Percentiles rank a stretch among this genome's conserved stretches.
Conservation (phyloP, 441 rosid species). For the Pelargonium myrrhifolium region DNA sequence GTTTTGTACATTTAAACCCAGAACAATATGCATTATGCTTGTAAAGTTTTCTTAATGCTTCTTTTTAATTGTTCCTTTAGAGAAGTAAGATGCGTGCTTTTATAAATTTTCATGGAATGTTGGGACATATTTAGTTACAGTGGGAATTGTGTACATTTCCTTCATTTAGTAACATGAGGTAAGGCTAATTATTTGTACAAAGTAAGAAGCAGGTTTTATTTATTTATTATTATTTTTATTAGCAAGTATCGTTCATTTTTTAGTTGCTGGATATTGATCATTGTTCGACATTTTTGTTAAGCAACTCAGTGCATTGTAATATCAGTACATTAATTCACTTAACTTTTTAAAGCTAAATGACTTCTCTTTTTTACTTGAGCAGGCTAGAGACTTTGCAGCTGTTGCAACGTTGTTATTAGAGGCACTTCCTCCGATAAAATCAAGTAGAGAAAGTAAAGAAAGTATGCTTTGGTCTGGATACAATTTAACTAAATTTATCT, state of each 20-base stretch:
- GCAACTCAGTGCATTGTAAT: not conserved
- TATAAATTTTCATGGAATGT: too few relatives aligned
- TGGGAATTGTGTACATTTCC: too few relatives aligned
- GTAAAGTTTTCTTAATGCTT: too few relatives aligned
- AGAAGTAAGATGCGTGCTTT: too few relatives aligned
- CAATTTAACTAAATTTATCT: slow-evolving; percentile 7
- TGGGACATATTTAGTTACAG: too few relatives aligned
- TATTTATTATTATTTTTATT: too few relatives aligned
- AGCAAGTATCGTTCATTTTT: slow-evolving; percentile 1
- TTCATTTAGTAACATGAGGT: too few relatives aligned
- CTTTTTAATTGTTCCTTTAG: too few relatives aligned
- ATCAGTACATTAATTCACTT: not conserved
- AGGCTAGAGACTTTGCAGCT: slow-evolving; percentile 80
- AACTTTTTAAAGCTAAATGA: slow-evolving; percentile 23
- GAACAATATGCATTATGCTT: too few relatives aligned
- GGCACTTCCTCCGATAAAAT: slow-evolving; percentile 66
- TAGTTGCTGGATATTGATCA: slow-evolving; percentile 1
- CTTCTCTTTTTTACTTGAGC: slow-evolving; percentile 19
- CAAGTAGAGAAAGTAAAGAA: slow-evolving; percentile 43
- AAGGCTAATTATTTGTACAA: too few relatives aligned
- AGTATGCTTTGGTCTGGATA: slow-evolving; percentile 39
- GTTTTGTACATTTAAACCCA: too few relatives aligned
- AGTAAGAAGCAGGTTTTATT: too few relatives aligned
- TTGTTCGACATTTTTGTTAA: not conserved
- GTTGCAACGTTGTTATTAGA: slow-evolving; percentile 72